Evolutionary conservation across 441 rosid genomes (phyloP), one percentile per base, ranked within the genome.

Genomic region (Isatis lusitanica): DNA sequence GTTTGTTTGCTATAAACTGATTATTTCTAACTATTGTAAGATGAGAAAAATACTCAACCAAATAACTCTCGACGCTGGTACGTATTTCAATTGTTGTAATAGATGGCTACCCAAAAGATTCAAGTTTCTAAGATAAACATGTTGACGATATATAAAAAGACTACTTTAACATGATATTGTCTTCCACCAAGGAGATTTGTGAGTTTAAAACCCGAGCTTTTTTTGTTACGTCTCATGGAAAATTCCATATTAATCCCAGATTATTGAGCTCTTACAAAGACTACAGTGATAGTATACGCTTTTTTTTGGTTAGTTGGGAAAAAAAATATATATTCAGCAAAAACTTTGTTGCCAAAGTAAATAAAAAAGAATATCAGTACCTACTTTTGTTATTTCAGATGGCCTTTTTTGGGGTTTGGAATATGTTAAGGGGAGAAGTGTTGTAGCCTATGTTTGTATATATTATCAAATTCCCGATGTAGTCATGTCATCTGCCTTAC

Each of bases 401-500:
- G 51, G 56, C 21, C 7, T n/a, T 28, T 60, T 42, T 33, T 9
- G 56, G 52, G 69, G 52, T 28, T 56, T 64, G 62, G 47, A 47
- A 28, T 39, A 47, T 76, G 80, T 8, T 28, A 55, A 38, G 47
- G 31, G 63, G 36, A 77, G 51, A 60, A 35, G 18, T 35, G n/a
- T 64, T 43, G 55, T 30, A 46, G 38, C 51, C 51, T 53, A 33
- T 67, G 51, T 67, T 63, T 56, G 70, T 57, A 70, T 9, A 36
- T 59, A 64, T 53, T 38, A 71, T 55, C 77, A 77, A 77, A 71
- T 77, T 51, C 80, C 61, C 69, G 24, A 77, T 66, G 72, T 50
- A 52, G 39, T 48, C 35, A 53, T 66, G 77, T 77, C 74, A 77
- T 72, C 39, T 77, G 80, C 66, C 80, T 53, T 67, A 0, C 80